Evolutionary conservation across 352 stramenopile genomes (phyloP).

Genomic region (Phytophthora pluvialis): DNA sequence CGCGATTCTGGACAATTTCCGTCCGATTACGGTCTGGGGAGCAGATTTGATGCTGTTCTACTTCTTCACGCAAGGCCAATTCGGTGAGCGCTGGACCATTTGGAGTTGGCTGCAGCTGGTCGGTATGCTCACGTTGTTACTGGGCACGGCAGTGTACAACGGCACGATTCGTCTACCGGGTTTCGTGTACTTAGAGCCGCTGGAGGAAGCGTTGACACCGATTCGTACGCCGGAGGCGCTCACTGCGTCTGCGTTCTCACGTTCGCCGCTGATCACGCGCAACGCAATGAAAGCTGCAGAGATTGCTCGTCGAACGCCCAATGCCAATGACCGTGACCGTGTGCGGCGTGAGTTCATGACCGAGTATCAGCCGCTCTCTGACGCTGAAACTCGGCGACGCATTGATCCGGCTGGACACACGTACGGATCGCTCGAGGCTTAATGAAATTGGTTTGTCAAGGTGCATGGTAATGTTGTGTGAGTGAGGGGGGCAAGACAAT

Average conservation of each 20-base stretch:
- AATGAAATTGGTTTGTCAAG: constrained; percentile 27
- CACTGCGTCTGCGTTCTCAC: constrained; percentile 60
- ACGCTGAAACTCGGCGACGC: constrained; percentile 59
- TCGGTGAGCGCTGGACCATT: constrained; percentile 95
- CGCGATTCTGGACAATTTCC: constrained; percentile 98
- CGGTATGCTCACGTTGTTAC: constrained; percentile 93
- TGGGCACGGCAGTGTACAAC: constrained; percentile 98
- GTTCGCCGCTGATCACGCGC: constrained; percentile 79
- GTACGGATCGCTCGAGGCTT: constrained; percentile 84
- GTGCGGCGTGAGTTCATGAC: constrained; percentile 89
- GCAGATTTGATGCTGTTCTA: constrained; percentile 97
- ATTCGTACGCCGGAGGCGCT: constrained; percentile 71
- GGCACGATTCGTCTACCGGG: constrained; percentile 81
- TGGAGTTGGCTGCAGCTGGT: constrained; percentile 95
- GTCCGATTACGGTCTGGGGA: constrained; percentile 96
- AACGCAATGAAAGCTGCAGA: constrained; percentile 87
- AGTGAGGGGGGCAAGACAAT: constrained; percentile 17
- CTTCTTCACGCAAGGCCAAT: constrained; percentile 88
- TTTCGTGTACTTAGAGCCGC: constrained; percentile 78
- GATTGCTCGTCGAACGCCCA: constrained; percentile 78
- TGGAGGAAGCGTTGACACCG: constrained; percentile 66
- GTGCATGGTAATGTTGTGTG: constrained; percentile 7
- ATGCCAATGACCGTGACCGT: constrained; percentile 80
- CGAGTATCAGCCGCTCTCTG: constrained; percentile 79
- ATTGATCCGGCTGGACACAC: constrained; percentile 80